These are phyloP conservation scores for Aspergillus floridensis DNA, from an alignment of 2,329 filamentous ascomycete genomes.

Conservation along the genomic window DNA sequence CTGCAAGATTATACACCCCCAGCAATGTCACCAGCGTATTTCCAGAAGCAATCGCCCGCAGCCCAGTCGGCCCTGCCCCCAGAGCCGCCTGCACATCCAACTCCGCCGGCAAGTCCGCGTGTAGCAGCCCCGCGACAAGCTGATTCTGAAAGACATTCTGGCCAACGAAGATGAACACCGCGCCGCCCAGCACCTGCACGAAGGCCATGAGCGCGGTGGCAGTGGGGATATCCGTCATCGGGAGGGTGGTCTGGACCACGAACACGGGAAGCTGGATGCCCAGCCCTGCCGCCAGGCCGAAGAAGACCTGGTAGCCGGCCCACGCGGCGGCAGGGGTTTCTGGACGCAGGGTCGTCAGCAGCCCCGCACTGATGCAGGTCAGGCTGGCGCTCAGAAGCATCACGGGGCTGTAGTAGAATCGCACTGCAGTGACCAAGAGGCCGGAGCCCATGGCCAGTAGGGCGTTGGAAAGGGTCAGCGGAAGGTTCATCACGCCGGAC, in stretches of 20 bases:
- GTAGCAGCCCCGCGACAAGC: not conserved
- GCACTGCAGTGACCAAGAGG: constrained; percentile 7
- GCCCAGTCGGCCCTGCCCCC: not conserved
- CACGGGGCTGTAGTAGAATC: constrained; percentile 9
- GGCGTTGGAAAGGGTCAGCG: constrained; percentile 13
- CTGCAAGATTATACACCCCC: not conserved
- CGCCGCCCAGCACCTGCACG: not conserved
- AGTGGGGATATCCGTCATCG: not conserved
- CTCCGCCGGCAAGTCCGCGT: no score
- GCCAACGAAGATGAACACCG: not conserved
- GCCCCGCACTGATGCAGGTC: constrained; percentile 5
- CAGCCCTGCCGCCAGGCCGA: constrained; percentile 8
- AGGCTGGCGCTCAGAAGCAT: constrained; percentile 9
- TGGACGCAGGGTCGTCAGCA: constrained; percentile 9
- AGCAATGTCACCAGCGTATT: not conserved
- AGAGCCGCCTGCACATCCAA: not conserved
- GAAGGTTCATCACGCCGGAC: constrained; percentile 16
- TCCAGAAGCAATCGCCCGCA: not conserved
- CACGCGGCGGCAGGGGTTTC: constrained; percentile 1
- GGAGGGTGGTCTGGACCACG: constrained; percentile 2
- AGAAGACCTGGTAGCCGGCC: constrained; percentile 9
- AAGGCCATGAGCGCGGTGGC: not conserved
- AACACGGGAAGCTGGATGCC: constrained; percentile 8
- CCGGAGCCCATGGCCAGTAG: constrained; percentile 3
- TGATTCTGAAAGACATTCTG: not conserved